These are phyloP conservation scores for Acanthamoeba triangularis DNA, from an alignment of 208 protist genomes.

Conservation along the genomic window DNA sequence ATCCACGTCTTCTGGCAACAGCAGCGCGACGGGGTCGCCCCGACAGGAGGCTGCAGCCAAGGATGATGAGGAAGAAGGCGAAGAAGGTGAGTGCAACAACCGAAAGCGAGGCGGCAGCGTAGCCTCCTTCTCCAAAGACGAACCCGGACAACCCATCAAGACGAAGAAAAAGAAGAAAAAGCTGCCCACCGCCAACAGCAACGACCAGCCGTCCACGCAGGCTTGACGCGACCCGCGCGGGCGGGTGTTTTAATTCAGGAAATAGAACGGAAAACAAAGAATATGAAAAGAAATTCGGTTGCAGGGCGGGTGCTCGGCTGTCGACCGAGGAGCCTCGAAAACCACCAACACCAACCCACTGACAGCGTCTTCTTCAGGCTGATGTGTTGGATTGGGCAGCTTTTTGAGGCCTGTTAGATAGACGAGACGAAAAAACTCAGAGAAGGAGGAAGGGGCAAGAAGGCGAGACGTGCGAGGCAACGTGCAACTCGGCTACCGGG, in stretches of 20 bases:
- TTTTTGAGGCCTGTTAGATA: no score
- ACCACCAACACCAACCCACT: no score
- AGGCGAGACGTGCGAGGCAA: no score
- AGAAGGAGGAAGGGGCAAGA: no score
- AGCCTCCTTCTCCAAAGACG: neutral
- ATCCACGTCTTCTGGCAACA: neutral
- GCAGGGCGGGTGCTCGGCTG: neutral
- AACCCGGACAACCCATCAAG: neutral
- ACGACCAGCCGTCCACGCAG: neutral
- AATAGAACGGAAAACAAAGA: neutral
- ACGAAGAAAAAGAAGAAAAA: neutral
- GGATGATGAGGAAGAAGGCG: neutral
- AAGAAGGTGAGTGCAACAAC: neutral
- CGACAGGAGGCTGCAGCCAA: neutral
- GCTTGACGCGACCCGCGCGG: neutral
- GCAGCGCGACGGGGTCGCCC: neutral
- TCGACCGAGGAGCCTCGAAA: no score
- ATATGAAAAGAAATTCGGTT: neutral
- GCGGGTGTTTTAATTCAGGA: neutral
- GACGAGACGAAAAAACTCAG: no score
- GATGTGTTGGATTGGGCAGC: no score
- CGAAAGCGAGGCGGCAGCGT: neutral
- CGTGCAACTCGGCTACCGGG: no score
- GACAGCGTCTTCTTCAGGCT: no score
- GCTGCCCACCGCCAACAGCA: no score